Conservation (phyloP, 805 yeast species). For the Candida silvatica region DNA sequence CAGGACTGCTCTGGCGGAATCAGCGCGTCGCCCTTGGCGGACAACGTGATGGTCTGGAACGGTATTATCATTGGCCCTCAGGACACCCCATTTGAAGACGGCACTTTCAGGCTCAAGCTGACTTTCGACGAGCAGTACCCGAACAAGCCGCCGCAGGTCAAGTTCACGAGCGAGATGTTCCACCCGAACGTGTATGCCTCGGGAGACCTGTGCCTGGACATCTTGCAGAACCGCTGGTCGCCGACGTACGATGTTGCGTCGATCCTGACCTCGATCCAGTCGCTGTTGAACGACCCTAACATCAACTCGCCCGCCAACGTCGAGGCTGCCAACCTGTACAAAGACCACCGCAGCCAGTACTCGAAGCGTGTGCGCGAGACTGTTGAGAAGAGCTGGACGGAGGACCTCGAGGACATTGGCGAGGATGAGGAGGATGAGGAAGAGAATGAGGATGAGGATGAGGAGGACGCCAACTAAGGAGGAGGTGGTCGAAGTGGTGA, state of each 20-base stretch:
- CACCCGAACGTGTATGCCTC: slow-evolving; percentile 96
- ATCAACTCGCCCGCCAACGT: slow-evolving; percentile 96
- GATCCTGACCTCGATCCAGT: slow-evolving; percentile 86
- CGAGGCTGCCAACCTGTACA: slow-evolving; percentile 92
- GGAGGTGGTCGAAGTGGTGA: slow-evolving; percentile 16
- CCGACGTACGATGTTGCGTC: slow-evolving; percentile 98
- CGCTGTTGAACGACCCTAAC: slow-evolving; percentile 90
- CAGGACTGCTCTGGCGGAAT: slow-evolving; percentile 98
- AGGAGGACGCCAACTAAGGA: too few species aligned
- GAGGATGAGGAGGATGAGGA: slow-evolving; percentile 33
- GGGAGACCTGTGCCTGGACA: slow-evolving; percentile 94
- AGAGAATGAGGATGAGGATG: slow-evolving; percentile 22
- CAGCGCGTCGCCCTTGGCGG: slow-evolving; percentile 94
- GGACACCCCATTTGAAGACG: slow-evolving; percentile 97
- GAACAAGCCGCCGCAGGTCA: slow-evolving; percentile 90
- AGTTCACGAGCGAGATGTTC: slow-evolving; percentile 89
- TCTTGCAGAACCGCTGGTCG: slow-evolving; percentile 94
- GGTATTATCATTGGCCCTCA: slow-evolving; percentile 97
- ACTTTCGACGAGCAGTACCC: slow-evolving; percentile 97
- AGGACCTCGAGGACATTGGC: slow-evolving; percentile 56
- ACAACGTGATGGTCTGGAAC: slow-evolving; percentile 96
- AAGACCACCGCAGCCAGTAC: slow-evolving; percentile 91
- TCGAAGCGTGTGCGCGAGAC: slow-evolving; percentile 87
- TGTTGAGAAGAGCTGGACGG: slow-evolving; percentile 91
- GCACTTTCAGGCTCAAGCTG: slow-evolving; percentile 79